A percentile compares a stretch with the other conserved stretches of the same genome.
Evolutionary conservation across 371 early-diverging fungal species (phyloP).

Genomic region (Mucor ambiguus): DNA sequence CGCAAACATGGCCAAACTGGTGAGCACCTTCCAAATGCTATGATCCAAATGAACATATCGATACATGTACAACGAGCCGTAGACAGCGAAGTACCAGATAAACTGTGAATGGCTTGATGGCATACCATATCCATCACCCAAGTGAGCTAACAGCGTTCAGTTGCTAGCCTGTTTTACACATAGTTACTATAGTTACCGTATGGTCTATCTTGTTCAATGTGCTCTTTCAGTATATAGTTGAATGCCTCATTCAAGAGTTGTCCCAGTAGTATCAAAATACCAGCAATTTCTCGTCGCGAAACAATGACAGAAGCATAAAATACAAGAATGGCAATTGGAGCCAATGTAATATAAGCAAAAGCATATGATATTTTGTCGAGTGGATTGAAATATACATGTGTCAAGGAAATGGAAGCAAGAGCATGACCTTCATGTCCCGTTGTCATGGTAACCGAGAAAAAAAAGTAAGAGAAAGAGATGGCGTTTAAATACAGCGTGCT

Average conservation of each 20-base stretch:
- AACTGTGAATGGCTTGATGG: slow-evolving; percentile 94
- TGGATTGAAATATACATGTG: slow-evolving; percentile 73
- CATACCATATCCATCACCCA: slow-evolving; percentile 94
- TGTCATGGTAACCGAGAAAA: background rate
- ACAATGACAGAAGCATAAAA: slow-evolving; percentile 77
- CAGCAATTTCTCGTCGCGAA: slow-evolving; percentile 77
- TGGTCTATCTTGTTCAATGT: slow-evolving; percentile 77
- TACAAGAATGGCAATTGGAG: slow-evolving; percentile 81
- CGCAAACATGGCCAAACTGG: slow-evolving; percentile 33
- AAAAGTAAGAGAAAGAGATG: background rate
- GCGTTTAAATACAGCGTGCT: background rate
- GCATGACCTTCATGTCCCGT: background rate
- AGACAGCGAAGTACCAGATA: slow-evolving; percentile 83
- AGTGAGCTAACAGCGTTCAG: slow-evolving; percentile 46
- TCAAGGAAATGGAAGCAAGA: slow-evolving; percentile 67
- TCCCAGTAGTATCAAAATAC: slow-evolving; percentile 73
- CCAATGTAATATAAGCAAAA: slow-evolving; percentile 73
- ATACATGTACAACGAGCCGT: slow-evolving; percentile 63
- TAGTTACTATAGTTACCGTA: slow-evolving; percentile 49
- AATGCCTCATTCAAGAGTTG: slow-evolving; percentile 82
- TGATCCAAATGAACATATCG: slow-evolving; percentile 38
- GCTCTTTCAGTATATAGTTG: slow-evolving; percentile 72
- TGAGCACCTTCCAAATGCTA: slow-evolving; percentile 44
- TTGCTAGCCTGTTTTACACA: background rate
- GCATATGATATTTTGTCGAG: slow-evolving; percentile 53